These are phyloP conservation scores for Boletus vermiculosoides DNA, from an alignment of 768 basidiomycete species.

Conservation along the genomic window DNA sequence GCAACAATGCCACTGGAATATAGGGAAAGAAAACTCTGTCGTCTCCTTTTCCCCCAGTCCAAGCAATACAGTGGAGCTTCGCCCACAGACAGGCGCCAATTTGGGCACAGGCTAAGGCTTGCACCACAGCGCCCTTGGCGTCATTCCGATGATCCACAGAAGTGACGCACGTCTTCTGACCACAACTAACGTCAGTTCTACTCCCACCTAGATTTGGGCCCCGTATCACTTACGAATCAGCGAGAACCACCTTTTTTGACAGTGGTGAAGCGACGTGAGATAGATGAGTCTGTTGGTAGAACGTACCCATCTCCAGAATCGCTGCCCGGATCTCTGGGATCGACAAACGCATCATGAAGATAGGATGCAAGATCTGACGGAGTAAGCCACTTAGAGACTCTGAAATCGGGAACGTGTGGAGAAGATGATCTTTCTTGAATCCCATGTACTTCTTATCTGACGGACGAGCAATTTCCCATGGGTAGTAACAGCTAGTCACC, in stretches of 20 bases:
- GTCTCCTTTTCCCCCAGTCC: too few species aligned
- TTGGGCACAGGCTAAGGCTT: too few species aligned
- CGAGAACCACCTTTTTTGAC: background rate
- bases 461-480: too few species aligned
- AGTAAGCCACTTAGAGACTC: slow-evolving; percentile 5
- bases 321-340: slow-evolving; percentile 17
- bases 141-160: background rate
- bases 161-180: slow-evolving; percentile 10
- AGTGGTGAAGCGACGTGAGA: background rate
- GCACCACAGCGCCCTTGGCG: background rate
- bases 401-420: slow-evolving; percentile 8
- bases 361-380: slow-evolving; percentile 14
- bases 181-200: background rate
- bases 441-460: too few species aligned
- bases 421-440: too few species aligned
- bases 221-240: slow-evolving; percentile 13
- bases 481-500: background rate
- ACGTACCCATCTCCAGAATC: slow-evolving; percentile 12
- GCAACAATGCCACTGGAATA: too few species aligned
- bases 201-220: too few species aligned
- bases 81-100: too few species aligned
- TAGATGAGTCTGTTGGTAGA: slow-evolving; percentile 1
- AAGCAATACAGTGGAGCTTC: too few species aligned
- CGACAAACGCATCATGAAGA: slow-evolving; percentile 4
- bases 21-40: too few species aligned